Base-by-base conservation (phyloP, 2,329 filamentous ascomycete genomes). In the Macrophomina pseudophaseolina region DNA sequence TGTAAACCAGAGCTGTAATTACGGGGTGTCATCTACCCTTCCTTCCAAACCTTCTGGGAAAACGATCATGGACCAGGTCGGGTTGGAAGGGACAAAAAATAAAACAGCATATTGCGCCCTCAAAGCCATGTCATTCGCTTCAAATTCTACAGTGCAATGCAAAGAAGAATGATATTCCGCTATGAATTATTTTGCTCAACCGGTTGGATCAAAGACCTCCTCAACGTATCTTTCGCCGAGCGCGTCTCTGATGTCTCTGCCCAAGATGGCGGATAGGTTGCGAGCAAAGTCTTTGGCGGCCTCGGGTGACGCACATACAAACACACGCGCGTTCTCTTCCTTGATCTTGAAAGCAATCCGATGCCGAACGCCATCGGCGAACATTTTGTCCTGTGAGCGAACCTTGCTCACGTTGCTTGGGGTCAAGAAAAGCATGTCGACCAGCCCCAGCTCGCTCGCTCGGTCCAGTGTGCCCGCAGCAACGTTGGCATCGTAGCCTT, bases 341-440 rank as follows among this genome's bases (percentile, higher is more conserved):
- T 38, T 54, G 28, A 67, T 60, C 52, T 67, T 67, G 28, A 35
- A 16, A 6, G 48, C 16, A 14, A 68, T 6, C 12, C 40, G 42
- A 18, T 62, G 32, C 3, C 56, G 18, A 33, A 65, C 49, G 7
- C 54, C 54, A 2, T 46, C 30, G 6, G 51, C 30, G 11, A 68
- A 58, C 42, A 66, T 52, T 6, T 76, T 53, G 51, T 71, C 70
- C 66, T 71, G 69, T 9, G 52, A 67, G 12, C 70, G 69, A 9
- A 42, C 32, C 54, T 59, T 68, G 14, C 51, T 32, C 35, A 23
- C 44, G 33, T 71, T 71, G 68, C 70, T 71, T n/a, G 63, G 69
- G 49, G 52, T 65, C 48, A 71, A 48, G 28, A 65, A 44, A 16
- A 70, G 40, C 62, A 68, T 56, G 54, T 70, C 69, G 2, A 71